A percentile compares a stretch with the other conserved stretches of the same genome.
These are phyloP conservation scores for Dioszegia crocea DNA, from an alignment of 768 basidiomycete genomes.

Conservation along the genomic window DNA sequence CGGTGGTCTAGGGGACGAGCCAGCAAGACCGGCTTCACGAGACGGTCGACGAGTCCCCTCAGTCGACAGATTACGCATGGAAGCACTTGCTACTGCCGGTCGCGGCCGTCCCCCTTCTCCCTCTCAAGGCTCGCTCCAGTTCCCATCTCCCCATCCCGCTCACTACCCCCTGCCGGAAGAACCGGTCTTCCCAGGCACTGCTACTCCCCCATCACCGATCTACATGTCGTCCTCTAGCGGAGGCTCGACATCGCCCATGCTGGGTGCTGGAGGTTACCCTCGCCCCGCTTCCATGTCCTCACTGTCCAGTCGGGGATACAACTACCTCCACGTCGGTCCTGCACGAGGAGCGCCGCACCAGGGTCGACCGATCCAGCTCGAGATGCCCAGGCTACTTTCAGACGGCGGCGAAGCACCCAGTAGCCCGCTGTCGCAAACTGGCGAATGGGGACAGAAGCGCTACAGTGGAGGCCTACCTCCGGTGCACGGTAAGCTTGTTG, in stretches of 20 bases:
- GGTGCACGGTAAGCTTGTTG: neutral
- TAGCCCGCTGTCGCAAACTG: neutral
- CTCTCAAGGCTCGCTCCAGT: constrained; percentile 4
- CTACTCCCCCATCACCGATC: neutral
- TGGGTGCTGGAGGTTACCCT: constrained; percentile 9
- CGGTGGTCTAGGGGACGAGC: neutral
- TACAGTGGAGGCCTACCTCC: neutral
- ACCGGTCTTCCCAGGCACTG: neutral
- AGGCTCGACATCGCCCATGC: constrained; percentile 6
- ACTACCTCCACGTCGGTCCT: constrained; percentile 27
- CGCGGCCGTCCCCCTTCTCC: constrained; percentile 23
- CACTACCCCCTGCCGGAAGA: neutral
- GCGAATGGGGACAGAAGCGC: neutral
- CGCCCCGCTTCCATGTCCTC: constrained; percentile 28
- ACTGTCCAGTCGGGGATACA: constrained; percentile 14
- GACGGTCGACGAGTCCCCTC: constrained; percentile 13
- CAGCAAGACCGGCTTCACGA: neutral
- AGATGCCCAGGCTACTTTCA: constrained; percentile 25
- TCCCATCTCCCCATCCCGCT: constrained; percentile 8
- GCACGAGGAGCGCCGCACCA: constrained; percentile 34
- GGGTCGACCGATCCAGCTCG: constrained; percentile 31
- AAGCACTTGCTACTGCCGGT: constrained; percentile 2
- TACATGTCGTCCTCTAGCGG: neutral
- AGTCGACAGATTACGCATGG: constrained; percentile 26
- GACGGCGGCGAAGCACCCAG: neutral